phyloP scores from a whole-genome alignment of 768 basidiomycete species.

The Trametes cingulata region DNA sequence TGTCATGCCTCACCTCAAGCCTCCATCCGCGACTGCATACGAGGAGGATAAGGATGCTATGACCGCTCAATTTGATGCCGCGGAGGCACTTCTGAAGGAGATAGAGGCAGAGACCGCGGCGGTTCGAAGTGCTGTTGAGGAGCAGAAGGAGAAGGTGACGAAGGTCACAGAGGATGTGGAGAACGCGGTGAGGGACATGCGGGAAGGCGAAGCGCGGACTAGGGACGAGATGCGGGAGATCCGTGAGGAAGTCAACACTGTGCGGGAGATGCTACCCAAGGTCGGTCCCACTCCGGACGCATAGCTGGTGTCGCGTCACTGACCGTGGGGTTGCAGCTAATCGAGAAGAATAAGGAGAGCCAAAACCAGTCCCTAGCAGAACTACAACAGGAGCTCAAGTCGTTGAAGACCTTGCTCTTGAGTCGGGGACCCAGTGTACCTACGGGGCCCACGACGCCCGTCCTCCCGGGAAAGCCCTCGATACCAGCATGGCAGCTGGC shows the following conservation, averaged over 20 bases:
- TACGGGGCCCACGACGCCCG: conserved; percentile 49
- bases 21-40: conserved; percentile 86
- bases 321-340: conserved; percentile 63
- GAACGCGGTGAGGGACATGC: conserved; percentile 69
- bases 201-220: conserved; percentile 73
- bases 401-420: conserved; percentile 85
- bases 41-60: conserved; percentile 85
- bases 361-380: conserved; percentile 84
- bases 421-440: conserved; percentile 61
- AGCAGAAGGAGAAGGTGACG: conserved; percentile 73
- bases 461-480: conserved; percentile 58
- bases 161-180: conserved; percentile 73
- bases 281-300: conserved; percentile 43
- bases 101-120: conserved; percentile 77
- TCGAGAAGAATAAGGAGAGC: conserved; percentile 87
- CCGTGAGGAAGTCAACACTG: conserved; percentile 85
- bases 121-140: conserved; percentile 70
- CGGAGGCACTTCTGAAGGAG: conserved; percentile 76
- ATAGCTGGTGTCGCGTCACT: conserved; percentile 3
- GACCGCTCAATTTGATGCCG: conserved; percentile 86
- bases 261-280: conserved; percentile 92
- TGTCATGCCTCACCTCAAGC: conserved; percentile 85
- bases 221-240: conserved; percentile 91
- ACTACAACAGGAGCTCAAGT: conserved; percentile 92
- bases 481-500: conserved; percentile 94